These are phyloP conservation scores for Arabis hirsuta DNA, from an alignment of 345 rosid species.

Conservation along the genomic window DNA sequence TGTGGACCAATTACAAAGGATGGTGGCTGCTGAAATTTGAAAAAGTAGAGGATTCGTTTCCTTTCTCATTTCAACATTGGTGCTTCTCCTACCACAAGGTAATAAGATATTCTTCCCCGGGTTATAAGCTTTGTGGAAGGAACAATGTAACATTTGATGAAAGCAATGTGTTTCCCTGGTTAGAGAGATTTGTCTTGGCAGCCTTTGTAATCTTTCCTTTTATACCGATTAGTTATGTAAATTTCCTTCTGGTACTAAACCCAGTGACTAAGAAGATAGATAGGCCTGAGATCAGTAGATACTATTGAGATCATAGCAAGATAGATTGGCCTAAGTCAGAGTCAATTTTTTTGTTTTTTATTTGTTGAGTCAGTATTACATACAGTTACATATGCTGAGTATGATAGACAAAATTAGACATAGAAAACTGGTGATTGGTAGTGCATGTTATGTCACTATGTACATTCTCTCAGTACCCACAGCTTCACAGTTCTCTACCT, in stretches of 20 bases:
- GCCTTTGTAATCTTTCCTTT: slow-evolving; percentile 19
- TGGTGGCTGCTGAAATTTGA: neutral
- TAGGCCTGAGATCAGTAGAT: slow-evolving; percentile 8
- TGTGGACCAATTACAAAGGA: slow-evolving; percentile 20
- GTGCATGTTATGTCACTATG: slow-evolving; percentile 28
- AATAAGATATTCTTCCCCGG: slow-evolving; percentile 6
- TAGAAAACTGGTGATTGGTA: slow-evolving; percentile 29
- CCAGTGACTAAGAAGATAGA: neutral
- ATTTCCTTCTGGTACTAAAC: neutral
- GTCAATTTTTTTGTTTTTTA: slow-evolving; percentile 25
- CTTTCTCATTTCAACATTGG: neutral
- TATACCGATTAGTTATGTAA: neutral
- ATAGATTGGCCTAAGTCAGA: neutral
- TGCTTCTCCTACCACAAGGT: slow-evolving; percentile 27
- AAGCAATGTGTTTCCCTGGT: slow-evolving; percentile 3
- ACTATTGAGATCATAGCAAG: slow-evolving; percentile 2
- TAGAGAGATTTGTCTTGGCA: neutral
- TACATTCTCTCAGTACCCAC: slow-evolving; percentile 36
- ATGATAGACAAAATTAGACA: slow-evolving; percentile 21
- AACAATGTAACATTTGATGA: slow-evolving; percentile 1
- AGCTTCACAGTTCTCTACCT: slow-evolving; percentile 12
- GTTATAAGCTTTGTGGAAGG: slow-evolving; percentile 9
- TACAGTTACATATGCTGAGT: slow-evolving; percentile 19
- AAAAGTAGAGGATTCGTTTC: neutral
- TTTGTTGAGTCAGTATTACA: slow-evolving; percentile 17